phyloP scores from a whole-genome alignment of 768 basidiomycete genomes.

The Pleurotus tuber-regium region DNA sequence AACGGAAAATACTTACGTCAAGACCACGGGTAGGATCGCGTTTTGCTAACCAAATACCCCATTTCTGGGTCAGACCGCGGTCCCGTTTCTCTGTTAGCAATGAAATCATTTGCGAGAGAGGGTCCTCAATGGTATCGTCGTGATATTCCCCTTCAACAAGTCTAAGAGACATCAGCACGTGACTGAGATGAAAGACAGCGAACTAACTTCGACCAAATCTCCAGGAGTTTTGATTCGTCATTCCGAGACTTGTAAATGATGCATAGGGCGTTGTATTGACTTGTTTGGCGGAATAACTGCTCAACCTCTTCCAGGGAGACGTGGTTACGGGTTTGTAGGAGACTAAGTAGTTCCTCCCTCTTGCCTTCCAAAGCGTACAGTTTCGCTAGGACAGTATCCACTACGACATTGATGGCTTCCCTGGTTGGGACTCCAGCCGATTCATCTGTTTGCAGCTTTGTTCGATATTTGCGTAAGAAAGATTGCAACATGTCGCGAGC shows the following conservation, averaged over 20 bases:
- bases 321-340: slow-evolving; percentile 54
- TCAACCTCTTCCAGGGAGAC: slow-evolving; percentile 65
- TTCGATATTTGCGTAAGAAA: slow-evolving; percentile 63
- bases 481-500: slow-evolving; percentile 75
- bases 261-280: slow-evolving; percentile 61
- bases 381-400: slow-evolving; percentile 83
- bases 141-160: slow-evolving; percentile 64
- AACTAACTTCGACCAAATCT: slow-evolving; percentile 66
- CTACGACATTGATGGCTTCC: slow-evolving; percentile 29
- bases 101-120: slow-evolving; percentile 55
- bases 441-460: slow-evolving; percentile 37
- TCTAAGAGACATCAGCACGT: slow-evolving; percentile 29
- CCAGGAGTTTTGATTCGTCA: slow-evolving; percentile 60
- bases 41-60: slow-evolving; percentile 79
- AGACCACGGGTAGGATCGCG: slow-evolving; percentile 69
- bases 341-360: slow-evolving; percentile 55
- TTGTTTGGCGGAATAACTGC: slow-evolving; percentile 42
- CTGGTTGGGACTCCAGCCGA: slow-evolving; percentile 18
- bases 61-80: slow-evolving; percentile 60
- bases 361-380: slow-evolving; percentile 63
- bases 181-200: slow-evolving; percentile 1
- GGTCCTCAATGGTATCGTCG: slow-evolving; percentile 63
- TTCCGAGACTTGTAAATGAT: slow-evolving; percentile 57
- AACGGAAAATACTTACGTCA: slow-evolving; percentile 42
- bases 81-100: slow-evolving; percentile 59